phyloP scores from a whole-genome alignment of 352 stramenopile genomes.

The Phytophthora megakarya region DNA sequence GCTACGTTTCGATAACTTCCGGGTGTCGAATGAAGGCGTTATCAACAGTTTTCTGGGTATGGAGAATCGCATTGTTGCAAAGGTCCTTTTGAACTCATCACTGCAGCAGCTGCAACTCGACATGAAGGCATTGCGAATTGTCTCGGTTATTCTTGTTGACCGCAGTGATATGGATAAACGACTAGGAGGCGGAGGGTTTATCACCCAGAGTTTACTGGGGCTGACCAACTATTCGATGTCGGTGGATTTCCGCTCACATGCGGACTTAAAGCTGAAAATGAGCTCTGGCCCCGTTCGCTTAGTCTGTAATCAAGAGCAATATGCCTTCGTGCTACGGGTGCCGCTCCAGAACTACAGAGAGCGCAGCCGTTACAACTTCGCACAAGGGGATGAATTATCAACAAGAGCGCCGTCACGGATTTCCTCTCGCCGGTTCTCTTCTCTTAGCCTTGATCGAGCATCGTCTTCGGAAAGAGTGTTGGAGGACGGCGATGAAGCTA shows the following conservation, averaged over 20 bases:
- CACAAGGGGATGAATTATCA: constrained; percentile 15
- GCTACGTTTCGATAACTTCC: constrained; percentile 70
- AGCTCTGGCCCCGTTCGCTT: constrained; percentile 65
- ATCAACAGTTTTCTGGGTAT: constrained; percentile 65
- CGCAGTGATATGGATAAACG: constrained; percentile 34
- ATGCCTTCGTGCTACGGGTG: constrained; percentile 74
- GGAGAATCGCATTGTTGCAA: constrained; percentile 78
- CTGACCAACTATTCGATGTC: constrained; percentile 64
- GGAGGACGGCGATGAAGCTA: constrained; percentile 43
- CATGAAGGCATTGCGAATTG: constrained; percentile 68
- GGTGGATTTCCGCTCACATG: constrained; percentile 65
- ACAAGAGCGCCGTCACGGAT: constrained; percentile 14
- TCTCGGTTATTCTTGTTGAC: constrained; percentile 79
- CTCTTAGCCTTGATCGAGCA: constrained; percentile 30
- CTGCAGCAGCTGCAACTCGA: constrained; percentile 73
- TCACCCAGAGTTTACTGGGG: constrained; percentile 73
- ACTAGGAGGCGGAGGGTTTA: constrained; percentile 43
- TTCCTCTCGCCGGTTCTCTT: constrained; percentile 32
- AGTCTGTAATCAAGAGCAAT: constrained; percentile 86
- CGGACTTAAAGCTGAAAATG: constrained; percentile 61
- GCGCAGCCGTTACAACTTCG: constrained; percentile 54
- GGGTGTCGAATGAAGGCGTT: constrained; percentile 67
- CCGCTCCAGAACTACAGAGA: constrained; percentile 81
- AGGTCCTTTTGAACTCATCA: constrained; percentile 86
- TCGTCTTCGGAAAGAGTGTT: constrained; percentile 35